Conservation (phyloP, 345 rosid genomes). For the Conringia planisiliqua region DNA sequence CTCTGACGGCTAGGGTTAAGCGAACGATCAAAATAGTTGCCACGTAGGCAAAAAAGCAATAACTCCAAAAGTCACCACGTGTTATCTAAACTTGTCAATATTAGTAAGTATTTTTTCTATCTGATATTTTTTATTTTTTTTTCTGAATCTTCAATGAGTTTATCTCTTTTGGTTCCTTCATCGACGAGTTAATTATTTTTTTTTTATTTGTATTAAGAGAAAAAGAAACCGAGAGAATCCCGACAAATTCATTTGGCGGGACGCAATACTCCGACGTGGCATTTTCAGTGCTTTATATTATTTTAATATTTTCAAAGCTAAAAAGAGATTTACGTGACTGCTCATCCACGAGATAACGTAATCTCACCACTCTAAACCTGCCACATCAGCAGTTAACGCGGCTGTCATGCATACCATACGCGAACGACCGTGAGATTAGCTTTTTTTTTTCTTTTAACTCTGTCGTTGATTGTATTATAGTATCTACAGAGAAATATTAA, state of each 20-base stretch:
- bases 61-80: constrained; percentile 21
- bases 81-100: constrained; percentile 13
- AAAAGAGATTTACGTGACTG: background rate
- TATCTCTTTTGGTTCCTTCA: background rate
- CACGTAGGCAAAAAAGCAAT: constrained; percentile 27
- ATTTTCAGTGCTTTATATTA: constrained; percentile 11
- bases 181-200: background rate
- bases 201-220: background rate
- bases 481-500: background rate
- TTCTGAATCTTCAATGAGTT: background rate
- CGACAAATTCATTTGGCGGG: constrained; percentile 32
- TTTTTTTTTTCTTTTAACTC: background rate
- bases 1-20: constrained; percentile 32
- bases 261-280: constrained; percentile 49
- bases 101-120: background rate
- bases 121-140: background rate
- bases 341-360: constrained; percentile 16
- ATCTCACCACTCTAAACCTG: background rate
- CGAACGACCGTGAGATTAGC: background rate
- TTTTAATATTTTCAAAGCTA: background rate
- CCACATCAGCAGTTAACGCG: constrained; percentile 21
- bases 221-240: background rate
- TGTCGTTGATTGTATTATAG: background rate
- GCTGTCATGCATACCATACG: background rate
- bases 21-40: constrained; percentile 25